Base-by-base conservation (phyloP, 83 land plant genomes). In the Picea abies region DNA sequence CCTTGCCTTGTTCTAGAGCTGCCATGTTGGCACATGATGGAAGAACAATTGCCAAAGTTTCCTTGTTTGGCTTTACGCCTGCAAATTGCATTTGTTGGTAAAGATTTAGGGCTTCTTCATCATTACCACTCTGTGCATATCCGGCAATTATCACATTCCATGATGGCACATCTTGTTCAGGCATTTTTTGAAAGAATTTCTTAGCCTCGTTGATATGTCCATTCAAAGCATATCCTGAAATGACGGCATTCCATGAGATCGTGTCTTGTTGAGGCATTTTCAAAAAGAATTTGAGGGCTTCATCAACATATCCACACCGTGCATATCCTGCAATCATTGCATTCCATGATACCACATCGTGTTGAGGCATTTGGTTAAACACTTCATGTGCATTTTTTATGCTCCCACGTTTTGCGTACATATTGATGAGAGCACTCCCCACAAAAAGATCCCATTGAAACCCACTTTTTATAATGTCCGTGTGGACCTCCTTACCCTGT, bases 261-360 rank as follows among this genome's bases (percentile, higher is more conserved):
- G n/a, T 49, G 56, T 77, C 56, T 23, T 17, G 35, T 49, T 77
- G 41, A 23, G 79, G 79, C 79, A 77, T 77, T 77, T 77, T 39
- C 19, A 29, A 15, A 39, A 77, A 77, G 14, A 77, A 17, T n/a
- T 77, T 23, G 17, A 11, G 79, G 29, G 79, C 79, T 47, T 60
- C 62, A n/a, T 62, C 49, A 17, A 76, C 69, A 85, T 81, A 1
- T 20, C 80, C 84, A 76, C 72, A 37, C 35, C 71, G 86, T 10
- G 86, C 83, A 64, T 85, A 85, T 26, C 79, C 67, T 77, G 64
- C 66, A 56, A 83, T 78, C 80, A 83, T 77, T 17, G 84, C 61
- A 47, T 63, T 83, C 84, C 70, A 77, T 2, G 84, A 63, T 5
- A 83, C 80, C 70, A 77, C 71, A 78, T 83, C 84, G 17, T 26